A percentile compares a stretch with the other conserved stretches of the same genome.
Conservation (phyloP, 345 rosid species). For the Brassica carinata region DNA sequence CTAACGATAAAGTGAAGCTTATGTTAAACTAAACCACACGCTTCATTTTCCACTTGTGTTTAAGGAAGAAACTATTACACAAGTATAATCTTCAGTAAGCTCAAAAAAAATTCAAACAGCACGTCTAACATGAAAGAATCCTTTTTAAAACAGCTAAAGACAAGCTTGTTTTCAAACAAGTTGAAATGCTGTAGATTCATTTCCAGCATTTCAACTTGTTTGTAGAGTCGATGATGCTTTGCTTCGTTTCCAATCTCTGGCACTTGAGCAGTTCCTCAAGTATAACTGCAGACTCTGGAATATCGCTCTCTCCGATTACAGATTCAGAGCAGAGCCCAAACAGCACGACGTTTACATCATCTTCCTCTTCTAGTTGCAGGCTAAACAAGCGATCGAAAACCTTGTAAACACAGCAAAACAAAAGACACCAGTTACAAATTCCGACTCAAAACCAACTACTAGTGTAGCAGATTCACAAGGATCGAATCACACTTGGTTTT, state of each 20-base stretch:
- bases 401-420: conserved; percentile 37
- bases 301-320: conserved; percentile 44
- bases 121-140: neutral
- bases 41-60: conserved; percentile 28
- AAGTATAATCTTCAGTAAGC: neutral
- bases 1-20: conserved; percentile 21
- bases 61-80: neutral
- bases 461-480: neutral
- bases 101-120: neutral
- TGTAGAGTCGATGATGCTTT: conserved; percentile 58
- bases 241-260: conserved; percentile 54
- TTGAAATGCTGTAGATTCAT: conserved; percentile 18
- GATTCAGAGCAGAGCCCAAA: conserved; percentile 61
- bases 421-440: conserved; percentile 4
- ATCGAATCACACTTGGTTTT: neutral
- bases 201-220: conserved; percentile 63
- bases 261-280: conserved; percentile 60
- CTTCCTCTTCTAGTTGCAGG: conserved; percentile 86
- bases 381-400: conserved; percentile 69
- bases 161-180: too few relatives aligned
- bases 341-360: conserved; percentile 74
- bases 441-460: neutral
- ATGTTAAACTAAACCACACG: conserved; percentile 17
- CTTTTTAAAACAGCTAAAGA: neutral
- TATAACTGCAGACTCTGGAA: conserved; percentile 48